A percentile compares a stretch with the other conserved stretches of the same genome.
Evolutionary conservation across 805 yeast genomes (phyloP).

Genomic region (Spathaspora passalidarum): DNA sequence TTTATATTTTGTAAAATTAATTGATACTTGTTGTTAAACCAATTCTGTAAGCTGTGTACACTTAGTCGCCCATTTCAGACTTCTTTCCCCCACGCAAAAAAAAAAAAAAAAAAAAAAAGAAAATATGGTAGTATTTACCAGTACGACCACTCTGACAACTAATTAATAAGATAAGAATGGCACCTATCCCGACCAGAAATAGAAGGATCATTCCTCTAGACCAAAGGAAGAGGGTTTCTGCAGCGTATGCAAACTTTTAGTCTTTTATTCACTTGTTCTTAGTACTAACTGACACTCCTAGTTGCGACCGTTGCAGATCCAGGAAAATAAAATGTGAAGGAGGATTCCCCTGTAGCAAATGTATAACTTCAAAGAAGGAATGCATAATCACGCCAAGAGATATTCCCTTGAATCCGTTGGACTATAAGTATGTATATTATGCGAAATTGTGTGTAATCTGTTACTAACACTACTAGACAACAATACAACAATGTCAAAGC

Average conservation of each 20-base stretch:
- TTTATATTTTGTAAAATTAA: not conserved
- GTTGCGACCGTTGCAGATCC: slow-evolving; percentile 12
- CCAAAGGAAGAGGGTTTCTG: slow-evolving; percentile 7
- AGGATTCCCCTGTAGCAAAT: slow-evolving; percentile 6
- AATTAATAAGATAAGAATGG: too few species aligned
- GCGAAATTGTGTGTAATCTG: not conserved
- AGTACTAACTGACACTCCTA: slow-evolving; percentile 4
- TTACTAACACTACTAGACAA: slow-evolving; percentile 2
- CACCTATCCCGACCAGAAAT: slow-evolving; percentile 3
- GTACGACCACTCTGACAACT: too few species aligned
- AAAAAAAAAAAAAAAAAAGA: too few species aligned
- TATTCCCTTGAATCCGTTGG: slow-evolving; percentile 6
- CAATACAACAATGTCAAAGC: slow-evolving; percentile 2
- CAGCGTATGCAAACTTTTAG: slow-evolving; percentile 9
- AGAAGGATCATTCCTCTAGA: slow-evolving; percentile 10
- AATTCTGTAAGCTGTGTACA: not conserved
- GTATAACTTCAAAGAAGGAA: slow-evolving; percentile 1
- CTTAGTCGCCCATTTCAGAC: not conserved
- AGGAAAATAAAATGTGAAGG: slow-evolving; percentile 8
- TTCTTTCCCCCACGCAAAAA: too few species aligned
- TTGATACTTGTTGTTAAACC: too few species aligned
- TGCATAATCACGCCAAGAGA: slow-evolving; percentile 11
- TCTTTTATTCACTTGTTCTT: not conserved
- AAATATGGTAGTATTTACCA: too few species aligned
- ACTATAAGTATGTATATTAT: slow-evolving; percentile 5